Base-by-base conservation (phyloP, 2,329 filamentous ascomycete genomes). In the Leptographium radiaticola region DNA sequence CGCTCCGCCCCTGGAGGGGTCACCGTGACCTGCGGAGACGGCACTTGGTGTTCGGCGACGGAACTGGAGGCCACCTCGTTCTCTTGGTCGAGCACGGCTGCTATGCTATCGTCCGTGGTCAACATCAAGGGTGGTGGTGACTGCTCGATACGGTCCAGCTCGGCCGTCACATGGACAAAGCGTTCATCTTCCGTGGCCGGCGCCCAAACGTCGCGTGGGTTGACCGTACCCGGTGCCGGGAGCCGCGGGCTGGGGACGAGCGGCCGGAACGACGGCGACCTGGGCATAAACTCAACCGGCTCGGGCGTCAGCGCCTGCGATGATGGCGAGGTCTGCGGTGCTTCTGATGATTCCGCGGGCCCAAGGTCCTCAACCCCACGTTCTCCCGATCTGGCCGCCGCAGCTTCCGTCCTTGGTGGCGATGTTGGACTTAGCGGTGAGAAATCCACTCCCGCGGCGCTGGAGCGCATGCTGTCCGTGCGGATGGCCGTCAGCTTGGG, bases 131-230 rank as follows among this genome's bases (percentile, higher is more conserved):
- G 48, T 11, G 63, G 63, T 25, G 63, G 61, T 1, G 64, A 62
- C 51, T 63, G 65, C 50, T 66, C 62, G 25, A 68, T 62, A 49
- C 64, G 63, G 53, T 66, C 63, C 10, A 70, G 62, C 52, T 69
- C 65, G 42, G 67, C 66, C 31, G 68, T 60, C 18, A 66, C 59
- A 56, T 62, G 63, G 54, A 62, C 65, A 31, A 62, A 62, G 33
- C 61, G 66, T 56, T 70, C 68, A 33, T 64, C 61, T 10, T 62
- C 59, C 42, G 66, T 70, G 13, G 66, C 67, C 0, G 68, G 68
- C 6, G 69, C 71, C 75, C 76, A 77, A 34, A 78, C 71, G 49
- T 76, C 73, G 70, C 76, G 76, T 0, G 75, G 75, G 43, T 77
- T 77, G 11, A 75, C 74, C 5, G 74, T 77, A 38, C 72, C 73